These are phyloP conservation scores for Xanthoconium separans DNA, from an alignment of 1,284 basidiomycete species.

Conservation along the genomic window DNA sequence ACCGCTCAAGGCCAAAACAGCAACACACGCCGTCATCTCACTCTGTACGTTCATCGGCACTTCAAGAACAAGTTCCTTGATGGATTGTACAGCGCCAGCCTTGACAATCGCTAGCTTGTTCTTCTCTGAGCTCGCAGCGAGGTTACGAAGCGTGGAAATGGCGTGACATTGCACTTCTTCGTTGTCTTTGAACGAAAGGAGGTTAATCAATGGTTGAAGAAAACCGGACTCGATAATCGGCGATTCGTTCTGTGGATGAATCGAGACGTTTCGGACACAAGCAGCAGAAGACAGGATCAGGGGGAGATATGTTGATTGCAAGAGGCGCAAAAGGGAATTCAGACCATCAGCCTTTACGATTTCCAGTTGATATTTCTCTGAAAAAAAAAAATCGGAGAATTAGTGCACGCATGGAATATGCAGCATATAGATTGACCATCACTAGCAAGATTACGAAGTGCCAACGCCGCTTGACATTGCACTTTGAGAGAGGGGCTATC, in stretches of 20 bases:
- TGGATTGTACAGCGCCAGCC: slow-evolving; percentile 96
- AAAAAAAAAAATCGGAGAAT: slow-evolving; percentile 1
- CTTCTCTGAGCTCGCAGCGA: slow-evolving; percentile 96
- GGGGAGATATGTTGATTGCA: slow-evolving; percentile 98
- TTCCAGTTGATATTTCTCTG: slow-evolving; percentile 99
- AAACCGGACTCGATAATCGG: slow-evolving; percentile 99
- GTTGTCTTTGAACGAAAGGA: slow-evolving; percentile 98
- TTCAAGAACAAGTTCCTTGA: slow-evolving; percentile 94
- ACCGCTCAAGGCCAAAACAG: slow-evolving; percentile 92
- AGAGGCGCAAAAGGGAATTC: slow-evolving; percentile 87
- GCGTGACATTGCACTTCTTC: slow-evolving; percentile 99
- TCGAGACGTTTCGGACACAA: slow-evolving; percentile 98
- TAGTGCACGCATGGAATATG: not conserved
- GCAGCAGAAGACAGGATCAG: slow-evolving; percentile 98
- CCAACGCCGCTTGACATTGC: slow-evolving; percentile 97
- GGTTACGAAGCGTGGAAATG: slow-evolving; percentile 96
- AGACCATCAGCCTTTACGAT: slow-evolving; percentile 97
- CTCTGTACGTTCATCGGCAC: slow-evolving; percentile 98
- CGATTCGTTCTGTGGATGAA: slow-evolving; percentile 97
- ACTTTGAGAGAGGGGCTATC: slow-evolving; percentile 98
- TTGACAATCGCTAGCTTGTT: slow-evolving; percentile 99
- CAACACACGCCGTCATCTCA: slow-evolving; percentile 99
- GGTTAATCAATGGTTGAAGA: slow-evolving; percentile 92
- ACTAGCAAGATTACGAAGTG: slow-evolving; percentile 94
- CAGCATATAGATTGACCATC: slow-evolving; percentile 61